Evolutionary conservation across 768 basidiomycete species (phyloP).

Genomic region (Crepidotus variabilis): DNA sequence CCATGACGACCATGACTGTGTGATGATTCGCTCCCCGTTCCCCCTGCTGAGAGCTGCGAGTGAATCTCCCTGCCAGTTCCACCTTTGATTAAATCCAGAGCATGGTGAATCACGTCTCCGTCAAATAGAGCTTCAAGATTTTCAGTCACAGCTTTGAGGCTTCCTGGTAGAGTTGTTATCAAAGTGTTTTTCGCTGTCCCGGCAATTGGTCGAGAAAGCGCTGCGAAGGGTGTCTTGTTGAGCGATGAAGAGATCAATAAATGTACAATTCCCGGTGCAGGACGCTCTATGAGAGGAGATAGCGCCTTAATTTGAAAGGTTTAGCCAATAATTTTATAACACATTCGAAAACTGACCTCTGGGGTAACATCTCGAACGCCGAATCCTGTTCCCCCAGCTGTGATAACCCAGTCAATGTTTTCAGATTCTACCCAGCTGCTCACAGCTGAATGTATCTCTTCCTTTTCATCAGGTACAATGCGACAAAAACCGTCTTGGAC

Average conservation of each 20-base stretch:
- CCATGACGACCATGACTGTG: no score
- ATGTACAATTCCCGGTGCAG: slow-evolving; percentile 71
- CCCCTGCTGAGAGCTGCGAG: slow-evolving; percentile 27
- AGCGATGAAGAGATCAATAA: slow-evolving; percentile 68
- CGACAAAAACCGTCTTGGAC: slow-evolving; percentile 23
- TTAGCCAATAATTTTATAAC: neutral
- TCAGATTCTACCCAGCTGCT: slow-evolving; percentile 39
- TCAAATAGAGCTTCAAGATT: slow-evolving; percentile 61
- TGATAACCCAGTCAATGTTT: slow-evolving; percentile 70
- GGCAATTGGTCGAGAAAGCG: slow-evolving; percentile 79
- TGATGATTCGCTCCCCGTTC: slow-evolving; percentile 20
- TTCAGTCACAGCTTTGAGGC: slow-evolving; percentile 81
- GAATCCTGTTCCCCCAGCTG: slow-evolving; percentile 88
- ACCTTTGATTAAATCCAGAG: slow-evolving; percentile 68
- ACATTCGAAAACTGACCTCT: slow-evolving; percentile 45
- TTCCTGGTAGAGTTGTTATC: slow-evolving; percentile 80
- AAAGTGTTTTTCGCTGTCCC: slow-evolving; percentile 67
- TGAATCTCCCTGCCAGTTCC: slow-evolving; percentile 63
- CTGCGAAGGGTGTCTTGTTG: slow-evolving; percentile 72
- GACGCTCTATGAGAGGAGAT: slow-evolving; percentile 58
- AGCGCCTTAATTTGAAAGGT: slow-evolving; percentile 41
- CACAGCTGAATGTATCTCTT: slow-evolving; percentile 45
- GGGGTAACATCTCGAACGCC: slow-evolving; percentile 79
- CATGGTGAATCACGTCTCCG: slow-evolving; percentile 60
- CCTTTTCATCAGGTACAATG: slow-evolving; percentile 68